phyloP scores from a whole-genome alignment of 2,329 filamentous ascomycete species.

The Byssothecium circinans region DNA sequence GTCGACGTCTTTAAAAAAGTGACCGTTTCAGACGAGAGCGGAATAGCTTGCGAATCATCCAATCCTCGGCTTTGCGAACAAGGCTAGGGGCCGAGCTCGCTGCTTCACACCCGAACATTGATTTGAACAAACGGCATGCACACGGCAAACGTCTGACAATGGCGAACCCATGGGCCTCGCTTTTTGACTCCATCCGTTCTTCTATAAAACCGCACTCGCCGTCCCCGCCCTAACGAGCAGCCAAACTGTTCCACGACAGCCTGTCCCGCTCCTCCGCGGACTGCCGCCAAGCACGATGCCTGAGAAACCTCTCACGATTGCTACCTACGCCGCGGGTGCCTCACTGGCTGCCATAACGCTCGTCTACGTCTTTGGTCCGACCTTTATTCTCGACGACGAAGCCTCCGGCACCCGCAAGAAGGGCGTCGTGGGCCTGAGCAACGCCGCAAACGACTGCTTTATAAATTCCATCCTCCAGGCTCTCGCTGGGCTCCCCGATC shows the following conservation, averaged over 20 bases:
- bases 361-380: constrained; percentile 97
- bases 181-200: constrained; percentile 8
- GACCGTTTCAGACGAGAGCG: constrained; percentile 8
- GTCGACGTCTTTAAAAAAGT: constrained; percentile 31
- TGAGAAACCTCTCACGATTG: constrained; percentile 79
- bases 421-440: constrained; percentile 81
- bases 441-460: constrained; percentile 79
- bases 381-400: constrained; percentile 89
- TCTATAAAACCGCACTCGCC: no score
- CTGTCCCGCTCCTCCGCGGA: constrained; percentile 18
- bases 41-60: neutral
- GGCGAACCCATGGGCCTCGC: constrained; percentile 19
- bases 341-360: constrained; percentile 92
- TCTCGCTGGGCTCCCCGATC: constrained; percentile 83
- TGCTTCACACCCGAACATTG: no score
- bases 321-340: constrained; percentile 91
- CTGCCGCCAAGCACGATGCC: constrained; percentile 60
- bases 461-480: constrained; percentile 97
- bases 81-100: neutral
- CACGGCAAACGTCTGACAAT: constrained; percentile 33
- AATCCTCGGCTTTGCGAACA: constrained; percentile 1
- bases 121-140: constrained; percentile 9
- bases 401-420: constrained; percentile 66
- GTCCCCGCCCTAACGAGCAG: no score
- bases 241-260: constrained; percentile 1